These are phyloP conservation scores for Pseudogymnoascus sp. DNA, from an alignment of 2,329 filamentous ascomycete genomes.

Conservation along the genomic window DNA sequence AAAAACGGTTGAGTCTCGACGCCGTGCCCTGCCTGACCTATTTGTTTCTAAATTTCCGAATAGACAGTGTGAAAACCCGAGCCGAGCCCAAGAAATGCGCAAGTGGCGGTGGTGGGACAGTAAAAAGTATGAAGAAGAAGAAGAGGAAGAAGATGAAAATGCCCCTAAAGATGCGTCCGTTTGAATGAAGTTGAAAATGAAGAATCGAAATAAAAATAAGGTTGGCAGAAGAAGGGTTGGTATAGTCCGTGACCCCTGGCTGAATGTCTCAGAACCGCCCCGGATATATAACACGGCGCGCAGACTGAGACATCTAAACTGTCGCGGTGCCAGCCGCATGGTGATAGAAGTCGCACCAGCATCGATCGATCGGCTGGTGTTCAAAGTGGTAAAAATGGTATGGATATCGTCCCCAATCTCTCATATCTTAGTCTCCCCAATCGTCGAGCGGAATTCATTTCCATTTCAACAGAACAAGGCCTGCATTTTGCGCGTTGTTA, in stretches of 20 bases:
- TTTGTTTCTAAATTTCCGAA: slow-evolving; percentile 1
- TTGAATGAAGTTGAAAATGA: not conserved
- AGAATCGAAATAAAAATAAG: not conserved
- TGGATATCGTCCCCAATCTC: not conserved
- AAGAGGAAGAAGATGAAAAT: not conserved
- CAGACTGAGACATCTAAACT: not conserved
- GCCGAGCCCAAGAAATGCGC: not conserved
- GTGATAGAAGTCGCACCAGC: not conserved
- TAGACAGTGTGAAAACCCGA: not conserved
- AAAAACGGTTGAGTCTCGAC: not conserved
- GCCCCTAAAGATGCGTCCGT: not conserved
- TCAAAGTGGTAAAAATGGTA: not conserved
- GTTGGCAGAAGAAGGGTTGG: slow-evolving; percentile 6
- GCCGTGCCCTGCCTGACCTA: not conserved
- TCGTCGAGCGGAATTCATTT: not conserved
- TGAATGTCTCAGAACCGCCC: not conserved
- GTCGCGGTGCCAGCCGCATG: slow-evolving; percentile 4
- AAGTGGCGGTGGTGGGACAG: not conserved
- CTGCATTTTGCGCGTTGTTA: not conserved
- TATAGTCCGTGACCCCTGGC: not conserved
- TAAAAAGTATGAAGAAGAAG: not conserved
- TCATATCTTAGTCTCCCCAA: not conserved
- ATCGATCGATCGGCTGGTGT: not conserved
- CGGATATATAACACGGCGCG: not conserved
- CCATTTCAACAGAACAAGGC: not conserved